phyloP scores from a whole-genome alignment of 805 yeast genomes.

The Pichia phayaonensis region DNA sequence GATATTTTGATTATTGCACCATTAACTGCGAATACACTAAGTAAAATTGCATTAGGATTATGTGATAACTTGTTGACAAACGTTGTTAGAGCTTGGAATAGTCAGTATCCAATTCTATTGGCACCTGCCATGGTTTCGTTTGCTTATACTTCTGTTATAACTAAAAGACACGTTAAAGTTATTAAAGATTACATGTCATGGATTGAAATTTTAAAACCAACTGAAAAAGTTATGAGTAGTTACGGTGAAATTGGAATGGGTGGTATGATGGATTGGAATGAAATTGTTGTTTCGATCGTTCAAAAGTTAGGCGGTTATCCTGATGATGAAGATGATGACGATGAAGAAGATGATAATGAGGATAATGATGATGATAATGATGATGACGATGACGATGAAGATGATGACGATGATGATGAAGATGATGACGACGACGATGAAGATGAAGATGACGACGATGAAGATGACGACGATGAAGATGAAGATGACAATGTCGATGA shows the following conservation, averaged over 20 bases:
- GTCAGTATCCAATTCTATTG: conserved; percentile 46
- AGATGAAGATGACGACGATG: conserved; percentile 17
- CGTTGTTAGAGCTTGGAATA: conserved; percentile 56
- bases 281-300: conserved; percentile 47
- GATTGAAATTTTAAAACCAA: conserved; percentile 53
- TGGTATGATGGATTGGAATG: conserved; percentile 64
- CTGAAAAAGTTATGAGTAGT: conserved; percentile 48
- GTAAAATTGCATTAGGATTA: conserved; percentile 48
- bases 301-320: conserved; percentile 44
- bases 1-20: conserved; percentile 51
- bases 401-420: conserved; percentile 23
- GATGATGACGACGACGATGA: conserved; percentile 21
- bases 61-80: conserved; percentile 53
- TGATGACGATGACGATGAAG: conserved; percentile 24
- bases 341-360: conserved; percentile 34
- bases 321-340: conserved; percentile 48
- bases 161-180: conserved; percentile 45
- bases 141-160: conserved; percentile 49
- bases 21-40: conserved; percentile 48
- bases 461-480: conserved; percentile 17
- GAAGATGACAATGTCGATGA: conserved; percentile 18
- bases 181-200: conserved; percentile 57
- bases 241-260: conserved; percentile 61
- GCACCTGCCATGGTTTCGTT: conserved; percentile 59
- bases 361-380: conserved; percentile 21